Base-by-base conservation (phyloP, 2,329 filamentous ascomycete genomes). In the Raffaelea arxii region DNA sequence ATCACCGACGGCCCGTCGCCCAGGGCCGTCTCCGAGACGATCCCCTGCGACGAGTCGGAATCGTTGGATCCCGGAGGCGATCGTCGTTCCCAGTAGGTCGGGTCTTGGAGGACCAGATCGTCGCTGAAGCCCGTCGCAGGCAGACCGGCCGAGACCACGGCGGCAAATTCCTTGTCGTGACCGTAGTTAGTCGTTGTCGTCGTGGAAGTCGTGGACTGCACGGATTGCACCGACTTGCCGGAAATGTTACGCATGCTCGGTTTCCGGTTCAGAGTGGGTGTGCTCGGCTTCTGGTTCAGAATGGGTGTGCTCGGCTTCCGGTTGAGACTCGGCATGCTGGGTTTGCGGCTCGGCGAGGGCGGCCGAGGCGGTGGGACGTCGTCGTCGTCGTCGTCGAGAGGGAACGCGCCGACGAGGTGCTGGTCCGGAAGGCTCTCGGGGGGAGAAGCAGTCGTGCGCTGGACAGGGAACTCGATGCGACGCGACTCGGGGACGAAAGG, bases 91-190 rank as follows among this genome's bases (percentile, higher is more conserved):
- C 77, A 77, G 56, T 80, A 87, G 2, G 62, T 66, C 0, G 78
- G 75, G 54, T 87, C 73, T 40, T 85, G 69, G 30, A 84, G 81
- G 40, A 87, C 78, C 48, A 87, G 78, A 36, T 83, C 74, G 4
- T 81, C 77, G 55, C 86, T 75, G 52, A 88, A 87, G 0, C 84
- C 84, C 40, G 79, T 76, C n/a, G 79, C 74, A 57, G 81, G 66
- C 42, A 86, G 68, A 2, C 80, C 82, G 41, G 82, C 84, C 48
- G 82, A 82, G 41, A 87, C 64, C 3, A 76, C 78, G 24, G 83
- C 84, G 7, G 80, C 78, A 53, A 88, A 87, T 44, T 80, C 79
- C 9, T 83, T 64, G 54, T 87, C 84, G 47, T 82, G 75, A 2
- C 67, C 75, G n/a, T 30, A 48, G 16, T 6, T 14, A 12, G 23